Evolutionary conservation across 2,329 filamentous ascomycete species (phyloP).

Genomic region (Aspergillus piperis): DNA sequence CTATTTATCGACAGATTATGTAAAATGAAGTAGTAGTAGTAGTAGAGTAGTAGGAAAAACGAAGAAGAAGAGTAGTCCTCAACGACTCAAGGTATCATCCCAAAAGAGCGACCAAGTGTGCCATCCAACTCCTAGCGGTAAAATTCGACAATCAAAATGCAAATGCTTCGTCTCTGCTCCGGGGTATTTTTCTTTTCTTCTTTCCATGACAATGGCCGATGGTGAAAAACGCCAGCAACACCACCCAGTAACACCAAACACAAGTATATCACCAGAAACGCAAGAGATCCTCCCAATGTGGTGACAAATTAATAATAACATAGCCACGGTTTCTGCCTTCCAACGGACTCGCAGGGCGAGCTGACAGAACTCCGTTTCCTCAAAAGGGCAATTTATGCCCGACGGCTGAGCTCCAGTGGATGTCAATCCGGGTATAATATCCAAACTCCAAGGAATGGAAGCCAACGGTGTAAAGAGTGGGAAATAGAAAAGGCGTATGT

Average conservation of each 20-base stretch:
- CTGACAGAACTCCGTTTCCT: constrained; percentile 9
- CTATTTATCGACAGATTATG: constrained; percentile 5
- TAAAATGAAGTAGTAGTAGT: neutral
- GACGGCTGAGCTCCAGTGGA: constrained; percentile 9
- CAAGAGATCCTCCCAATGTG: constrained; percentile 5
- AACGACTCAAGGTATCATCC: constrained; percentile 6
- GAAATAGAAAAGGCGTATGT: constrained; percentile 22
- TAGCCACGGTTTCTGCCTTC: constrained; percentile 9
- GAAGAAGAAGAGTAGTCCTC: neutral
- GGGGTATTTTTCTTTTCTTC: constrained; percentile 25
- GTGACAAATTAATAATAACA: constrained; percentile 20
- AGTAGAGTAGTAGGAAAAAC: neutral
- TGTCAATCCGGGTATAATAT: constrained; percentile 13
- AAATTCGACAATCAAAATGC: constrained; percentile 5
- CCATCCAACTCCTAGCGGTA: constrained; percentile 13
- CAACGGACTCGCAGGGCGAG: constrained; percentile 9
- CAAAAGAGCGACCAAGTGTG: constrained; percentile 6
- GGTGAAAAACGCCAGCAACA: constrained; percentile 10
- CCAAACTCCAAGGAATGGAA: constrained; percentile 14
- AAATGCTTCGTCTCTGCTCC: constrained; percentile 18
- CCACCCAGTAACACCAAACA: constrained; percentile 5
- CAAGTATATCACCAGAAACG: constrained; percentile 12
- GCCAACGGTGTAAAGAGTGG: constrained; percentile 5
- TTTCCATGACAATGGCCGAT: constrained; percentile 12
- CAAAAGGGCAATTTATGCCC: constrained; percentile 11